Base-by-base conservation (phyloP, 106 monocot genomes). In the Allium fistulosum region DNA sequence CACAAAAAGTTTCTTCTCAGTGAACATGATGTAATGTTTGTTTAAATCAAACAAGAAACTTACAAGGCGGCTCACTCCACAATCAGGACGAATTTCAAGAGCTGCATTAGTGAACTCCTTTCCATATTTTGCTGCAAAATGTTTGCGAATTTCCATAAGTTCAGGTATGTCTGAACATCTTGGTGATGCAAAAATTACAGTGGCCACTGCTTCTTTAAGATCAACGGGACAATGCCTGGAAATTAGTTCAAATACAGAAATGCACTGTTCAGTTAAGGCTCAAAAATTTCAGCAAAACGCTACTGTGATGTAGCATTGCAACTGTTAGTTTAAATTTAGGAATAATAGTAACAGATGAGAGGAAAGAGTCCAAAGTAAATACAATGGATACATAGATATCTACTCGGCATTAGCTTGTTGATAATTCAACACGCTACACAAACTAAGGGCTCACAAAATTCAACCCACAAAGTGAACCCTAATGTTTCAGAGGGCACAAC, bases 131-230 rank as follows among this genome's bases (percentile, higher is more conserved):
- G 76, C 63, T 51, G 18, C 3, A 71, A 97, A 83, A 57, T 89
- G 83, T 62, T 97, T 92, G 47, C 82, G 76, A 17, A 87, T 71
- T 52, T 92, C 89, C 68, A 63, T 66, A 26, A 97, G 84, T 82
- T 97, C 97, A 65, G 84, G 78, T 59, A 97, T 53, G 68, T 99
- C 99, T 22, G 88, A 82, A 83, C 92, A 97, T 79, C 97, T 86
- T 55, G 86, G 86, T 13, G 97, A 82, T 72, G 97, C 92, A 87
- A 89, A 97, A 79, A 92, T 79, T 51, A 97, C 64, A 69, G 89
- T 85, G 10, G 86, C 46, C 75, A 97, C 75, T 72, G 97, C 89
- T 77, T 92, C 92, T 77, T 87, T 88, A 57, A 97, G 77, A 77
- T 97, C 92, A 80, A 97, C 77, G 3, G 97, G 97, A 46, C 97